Conservation (phyloP, 1,139 yeast genomes). For the Debaryomycetaceae sp. region DNA sequence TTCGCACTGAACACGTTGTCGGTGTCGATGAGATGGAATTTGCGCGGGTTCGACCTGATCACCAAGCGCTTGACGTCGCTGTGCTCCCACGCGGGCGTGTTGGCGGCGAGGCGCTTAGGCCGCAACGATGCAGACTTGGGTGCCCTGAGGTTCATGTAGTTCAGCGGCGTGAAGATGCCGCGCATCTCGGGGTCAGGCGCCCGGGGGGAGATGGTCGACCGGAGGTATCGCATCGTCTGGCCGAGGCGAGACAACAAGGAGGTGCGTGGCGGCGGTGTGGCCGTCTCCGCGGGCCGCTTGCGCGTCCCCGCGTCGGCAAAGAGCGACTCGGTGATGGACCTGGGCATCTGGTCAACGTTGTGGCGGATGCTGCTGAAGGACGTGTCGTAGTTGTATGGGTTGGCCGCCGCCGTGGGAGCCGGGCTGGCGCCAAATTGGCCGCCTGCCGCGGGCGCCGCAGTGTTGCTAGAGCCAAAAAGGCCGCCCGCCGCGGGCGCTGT, state of each 20-base stretch:
- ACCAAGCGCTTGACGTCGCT: constrained; percentile 32
- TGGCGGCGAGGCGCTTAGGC: constrained; percentile 10
- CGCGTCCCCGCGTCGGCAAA: constrained; percentile 15
- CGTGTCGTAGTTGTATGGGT: constrained; percentile 10
- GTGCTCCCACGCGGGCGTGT: constrained; percentile 1
- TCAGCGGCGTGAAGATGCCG: constrained; percentile 23
- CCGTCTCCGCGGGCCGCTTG: constrained; percentile 9
- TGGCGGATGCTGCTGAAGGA: constrained; percentile 3
- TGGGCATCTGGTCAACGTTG: constrained; percentile 22
- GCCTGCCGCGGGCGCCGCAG: constrained; percentile 11
- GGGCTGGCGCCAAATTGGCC: constrained; percentile 10
- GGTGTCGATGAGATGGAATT: constrained; percentile 41
- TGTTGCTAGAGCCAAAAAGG: constrained; percentile 9
- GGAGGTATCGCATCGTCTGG: constrained; percentile 32
- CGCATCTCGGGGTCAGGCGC: constrained; percentile 14
- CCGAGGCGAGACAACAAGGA: constrained; percentile 35
- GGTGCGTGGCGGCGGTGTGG: constrained; percentile 11
- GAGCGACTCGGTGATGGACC: constrained; percentile 33
- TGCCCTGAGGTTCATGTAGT: constrained; percentile 15
- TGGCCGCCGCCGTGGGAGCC: constrained; percentile 2
- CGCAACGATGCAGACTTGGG: constrained; percentile 10
- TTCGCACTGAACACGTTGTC: constrained; percentile 36
- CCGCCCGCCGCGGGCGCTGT: constrained; percentile 6
- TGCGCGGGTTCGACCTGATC: constrained; percentile 39
- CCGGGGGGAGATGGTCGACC: constrained; percentile 13